These are phyloP conservation scores for Uronychia setigera DNA, from an alignment of 73 alveolate genomes.

Conservation along the genomic window DNA sequence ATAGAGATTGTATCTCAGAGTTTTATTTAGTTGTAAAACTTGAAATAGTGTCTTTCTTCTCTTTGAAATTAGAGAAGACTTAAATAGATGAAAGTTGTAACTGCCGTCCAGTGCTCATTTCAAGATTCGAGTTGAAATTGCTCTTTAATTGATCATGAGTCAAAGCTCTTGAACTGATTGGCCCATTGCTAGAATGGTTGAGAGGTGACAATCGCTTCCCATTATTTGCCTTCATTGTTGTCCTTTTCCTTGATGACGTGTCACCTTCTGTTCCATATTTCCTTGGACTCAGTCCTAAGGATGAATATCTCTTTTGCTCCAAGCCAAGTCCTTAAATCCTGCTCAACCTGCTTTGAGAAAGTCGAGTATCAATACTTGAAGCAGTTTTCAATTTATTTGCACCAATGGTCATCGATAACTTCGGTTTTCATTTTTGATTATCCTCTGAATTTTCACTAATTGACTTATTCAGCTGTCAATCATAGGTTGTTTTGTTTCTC, in stretches of 20 bases:
- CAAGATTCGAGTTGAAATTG: too few species aligned
- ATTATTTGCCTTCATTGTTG: background rate
- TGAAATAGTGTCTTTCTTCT: background rate
- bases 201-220: background rate
- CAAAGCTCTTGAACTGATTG: background rate
- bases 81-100: background rate
- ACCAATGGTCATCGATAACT: too few species aligned
- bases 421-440: too few species aligned
- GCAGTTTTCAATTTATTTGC: too few species aligned
- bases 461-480: background rate
- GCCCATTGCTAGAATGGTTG: background rate
- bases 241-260: background rate
- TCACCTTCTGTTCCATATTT: too few species aligned
- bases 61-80: background rate
- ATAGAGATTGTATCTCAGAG: background rate
- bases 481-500: background rate
- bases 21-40: background rate
- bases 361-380: too few species aligned
- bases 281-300: too few species aligned
- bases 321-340: too few species aligned
- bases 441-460: too few species aligned
- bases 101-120: too few species aligned
- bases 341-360: too few species aligned
- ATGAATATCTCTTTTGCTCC: too few species aligned
- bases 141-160: background rate